A percentile compares a stretch with the other conserved stretches of the same genome.
phyloP scores from a whole-genome alignment of 768 basidiomycete genomes.

The Trametes sanguinea region DNA sequence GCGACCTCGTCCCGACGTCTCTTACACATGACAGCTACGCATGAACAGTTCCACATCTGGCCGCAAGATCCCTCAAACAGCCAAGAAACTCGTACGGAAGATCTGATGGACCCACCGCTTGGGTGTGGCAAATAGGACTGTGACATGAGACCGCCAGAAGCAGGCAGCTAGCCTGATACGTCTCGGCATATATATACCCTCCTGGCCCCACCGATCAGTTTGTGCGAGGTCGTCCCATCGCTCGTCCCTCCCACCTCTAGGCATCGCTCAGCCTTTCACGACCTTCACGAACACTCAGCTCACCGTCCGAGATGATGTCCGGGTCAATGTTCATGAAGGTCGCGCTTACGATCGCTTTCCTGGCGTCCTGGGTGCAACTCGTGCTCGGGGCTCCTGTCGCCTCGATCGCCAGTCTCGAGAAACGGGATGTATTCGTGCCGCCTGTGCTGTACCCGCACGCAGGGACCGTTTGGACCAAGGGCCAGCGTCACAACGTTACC shows the following conservation, averaged over 20 bases:
- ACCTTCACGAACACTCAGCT: background rate
- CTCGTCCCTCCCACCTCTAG: background rate
- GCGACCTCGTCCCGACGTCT: background rate
- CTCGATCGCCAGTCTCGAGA: background rate
- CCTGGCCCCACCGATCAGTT: background rate
- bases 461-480: slow-evolving; percentile 20
- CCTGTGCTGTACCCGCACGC: slow-evolving; percentile 22
- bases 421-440: slow-evolving; percentile 20
- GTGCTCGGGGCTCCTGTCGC: background rate
- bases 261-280: background rate
- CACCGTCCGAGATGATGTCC: background rate
- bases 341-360: slow-evolving; percentile 8
- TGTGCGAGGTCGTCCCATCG: background rate
- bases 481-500: slow-evolving; percentile 21
- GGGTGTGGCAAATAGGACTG: background rate
- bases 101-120: background rate
- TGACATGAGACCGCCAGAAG: slow-evolving; percentile 12
- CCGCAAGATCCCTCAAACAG: background rate
- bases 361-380: slow-evolving; percentile 10
- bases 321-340: slow-evolving; percentile 8
- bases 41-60: slow-evolving; percentile 4
- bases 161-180: slow-evolving; percentile 6
- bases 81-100: background rate
- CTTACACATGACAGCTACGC: slow-evolving; percentile 3
- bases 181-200: slow-evolving; percentile 2